These are phyloP conservation scores for Microbotryum violaceum DNA, from an alignment of 1,284 basidiomycete genomes.

Conservation along the genomic window DNA sequence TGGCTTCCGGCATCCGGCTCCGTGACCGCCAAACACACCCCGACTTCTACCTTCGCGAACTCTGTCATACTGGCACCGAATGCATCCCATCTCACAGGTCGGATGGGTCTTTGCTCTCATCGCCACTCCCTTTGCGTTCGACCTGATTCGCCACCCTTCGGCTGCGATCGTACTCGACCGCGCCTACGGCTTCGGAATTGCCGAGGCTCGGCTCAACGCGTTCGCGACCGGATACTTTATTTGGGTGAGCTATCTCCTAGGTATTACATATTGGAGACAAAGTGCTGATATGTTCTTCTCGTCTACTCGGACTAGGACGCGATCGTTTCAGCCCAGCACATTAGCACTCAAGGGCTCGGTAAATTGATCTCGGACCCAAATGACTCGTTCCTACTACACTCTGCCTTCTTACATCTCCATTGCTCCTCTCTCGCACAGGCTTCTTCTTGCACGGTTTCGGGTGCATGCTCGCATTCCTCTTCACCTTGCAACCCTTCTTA, in stretches of 20 bases:
- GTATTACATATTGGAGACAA: constrained; percentile 23
- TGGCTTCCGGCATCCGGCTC: constrained; percentile 17
- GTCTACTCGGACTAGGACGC: constrained; percentile 39
- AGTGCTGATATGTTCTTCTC: neutral
- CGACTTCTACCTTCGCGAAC: neutral
- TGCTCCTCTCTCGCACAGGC: constrained; percentile 34
- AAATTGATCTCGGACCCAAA: neutral
- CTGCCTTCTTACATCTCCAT: neutral
- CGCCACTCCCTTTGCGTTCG: constrained; percentile 23
- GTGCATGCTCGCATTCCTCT: constrained; percentile 36
- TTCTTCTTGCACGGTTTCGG: constrained; percentile 42
- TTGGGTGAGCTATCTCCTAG: constrained; percentile 28
- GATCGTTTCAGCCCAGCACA: constrained; percentile 35
- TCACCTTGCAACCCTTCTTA: constrained; percentile 39
- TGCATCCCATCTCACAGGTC: constrained; percentile 32
- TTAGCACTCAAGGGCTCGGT: constrained; percentile 35
- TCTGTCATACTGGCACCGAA: constrained; percentile 7
- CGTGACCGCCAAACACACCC: neutral
- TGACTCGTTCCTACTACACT: neutral
- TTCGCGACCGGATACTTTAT: constrained; percentile 29
- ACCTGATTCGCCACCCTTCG: constrained; percentile 16
- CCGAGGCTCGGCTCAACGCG: constrained; percentile 21
- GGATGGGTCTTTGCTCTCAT: constrained; percentile 34
- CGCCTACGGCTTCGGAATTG: constrained; percentile 17
- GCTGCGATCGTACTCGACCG: constrained; percentile 15